Conservation (phyloP, 1,139 yeast genomes). For the Yamadazyma aaseri region DNA sequence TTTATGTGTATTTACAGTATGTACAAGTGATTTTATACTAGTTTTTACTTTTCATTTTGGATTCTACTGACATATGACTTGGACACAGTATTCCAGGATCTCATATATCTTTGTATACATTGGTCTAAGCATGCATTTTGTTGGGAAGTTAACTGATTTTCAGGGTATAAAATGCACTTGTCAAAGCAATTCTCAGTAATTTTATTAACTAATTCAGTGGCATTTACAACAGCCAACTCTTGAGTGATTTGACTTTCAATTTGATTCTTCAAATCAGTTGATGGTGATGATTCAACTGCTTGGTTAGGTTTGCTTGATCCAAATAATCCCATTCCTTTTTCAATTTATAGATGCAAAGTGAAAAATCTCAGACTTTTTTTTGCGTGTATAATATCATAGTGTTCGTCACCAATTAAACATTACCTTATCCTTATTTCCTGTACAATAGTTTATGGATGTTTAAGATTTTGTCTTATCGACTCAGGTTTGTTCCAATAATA, state of each 20-base stretch:
- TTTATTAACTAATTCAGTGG: conserved; percentile 81
- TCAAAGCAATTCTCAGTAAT: conserved; percentile 88
- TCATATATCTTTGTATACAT: conserved; percentile 86
- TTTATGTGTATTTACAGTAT: too few species aligned
- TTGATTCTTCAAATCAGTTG: conserved; percentile 43
- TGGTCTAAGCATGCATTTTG: conserved; percentile 60
- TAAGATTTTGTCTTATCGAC: too few species aligned
- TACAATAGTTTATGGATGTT: too few species aligned
- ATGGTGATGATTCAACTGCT: not conserved
- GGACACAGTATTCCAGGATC: conserved; percentile 85
- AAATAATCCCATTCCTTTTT: conserved; percentile 9
- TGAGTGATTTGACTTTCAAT: conserved; percentile 72
- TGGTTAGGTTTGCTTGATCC: conserved; percentile 5
- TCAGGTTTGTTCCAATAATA: too few species aligned
- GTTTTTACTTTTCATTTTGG: conserved; percentile 28
- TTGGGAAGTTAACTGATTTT: conserved; percentile 30
- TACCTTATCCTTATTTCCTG: not conserved
- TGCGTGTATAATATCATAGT: not conserved
- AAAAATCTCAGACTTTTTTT: conserved; percentile 1
- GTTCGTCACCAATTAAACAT: not conserved
- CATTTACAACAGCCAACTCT: conserved; percentile 87
- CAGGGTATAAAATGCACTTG: conserved; percentile 63
- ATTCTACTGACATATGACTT: conserved; percentile 74
- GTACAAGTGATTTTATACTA: not conserved
- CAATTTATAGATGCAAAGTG: not conserved